Conservation (phyloP, 2,329 filamentous ascomycete genomes). For the Paecilomyces fulvus region DNA sequence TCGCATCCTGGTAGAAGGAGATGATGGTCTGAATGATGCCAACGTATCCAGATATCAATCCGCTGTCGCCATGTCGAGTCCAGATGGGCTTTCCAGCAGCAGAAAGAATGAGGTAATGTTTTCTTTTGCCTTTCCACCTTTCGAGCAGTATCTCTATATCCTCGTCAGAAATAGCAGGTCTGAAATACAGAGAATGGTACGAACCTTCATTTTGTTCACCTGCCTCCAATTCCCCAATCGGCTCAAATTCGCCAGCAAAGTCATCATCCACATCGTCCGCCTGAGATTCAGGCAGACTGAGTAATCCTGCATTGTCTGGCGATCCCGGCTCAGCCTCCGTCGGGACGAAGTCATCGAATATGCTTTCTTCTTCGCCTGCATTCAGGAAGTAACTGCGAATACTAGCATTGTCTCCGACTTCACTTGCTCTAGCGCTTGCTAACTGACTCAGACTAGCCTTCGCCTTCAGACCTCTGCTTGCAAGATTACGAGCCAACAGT, state of each 20-base stretch:
- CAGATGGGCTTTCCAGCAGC: constrained; percentile 96
- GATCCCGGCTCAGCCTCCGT: constrained; percentile 31
- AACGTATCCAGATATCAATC: constrained; percentile 85
- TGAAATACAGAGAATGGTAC: constrained; percentile 3
- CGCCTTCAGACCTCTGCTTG: constrained; percentile 19
- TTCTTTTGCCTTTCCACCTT: constrained; percentile 84
- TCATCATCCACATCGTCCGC: constrained; percentile 50
- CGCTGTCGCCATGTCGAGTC: constrained; percentile 85
- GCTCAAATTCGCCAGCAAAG: constrained; percentile 71
- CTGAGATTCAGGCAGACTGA: constrained; percentile 26
- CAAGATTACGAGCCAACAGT: constrained; percentile 26
- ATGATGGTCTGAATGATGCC: constrained; percentile 96
- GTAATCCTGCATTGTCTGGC: constrained; percentile 23
- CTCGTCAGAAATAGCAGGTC: constrained; percentile 1
- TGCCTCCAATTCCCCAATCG: constrained; percentile 51
- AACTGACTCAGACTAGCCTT: constrained; percentile 34
- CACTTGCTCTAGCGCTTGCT: constrained; percentile 41
- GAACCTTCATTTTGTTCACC: constrained; percentile 51
- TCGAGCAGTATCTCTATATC: constrained; percentile 44
- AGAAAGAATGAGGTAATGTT: constrained; percentile 94
- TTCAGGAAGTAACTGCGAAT: constrained; percentile 44
- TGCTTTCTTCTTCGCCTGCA: constrained; percentile 68
- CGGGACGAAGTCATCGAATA: constrained; percentile 62
- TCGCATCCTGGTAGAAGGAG: constrained; percentile 80
- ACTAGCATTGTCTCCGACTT: constrained; percentile 43